These are phyloP conservation scores for Lantana camara DNA, from an alignment of 257 asterid species.

Conservation along the genomic window DNA sequence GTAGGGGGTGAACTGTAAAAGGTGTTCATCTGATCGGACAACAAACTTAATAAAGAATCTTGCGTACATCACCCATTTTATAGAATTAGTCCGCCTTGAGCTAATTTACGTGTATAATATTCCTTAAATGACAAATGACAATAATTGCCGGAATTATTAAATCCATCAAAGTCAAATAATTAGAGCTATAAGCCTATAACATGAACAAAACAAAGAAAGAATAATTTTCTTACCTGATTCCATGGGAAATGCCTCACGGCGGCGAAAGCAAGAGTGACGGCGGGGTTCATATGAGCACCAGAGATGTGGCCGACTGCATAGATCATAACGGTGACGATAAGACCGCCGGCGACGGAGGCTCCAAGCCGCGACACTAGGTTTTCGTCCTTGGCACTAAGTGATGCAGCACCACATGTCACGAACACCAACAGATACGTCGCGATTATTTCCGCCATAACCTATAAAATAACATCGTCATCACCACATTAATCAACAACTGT, in stretches of 20 bases:
- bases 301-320: slow-evolving; percentile 93
- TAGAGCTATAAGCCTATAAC: no score
- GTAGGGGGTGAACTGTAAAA: no score
- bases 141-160: no score
- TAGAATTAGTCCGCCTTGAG: no score
- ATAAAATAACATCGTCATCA: background rate
- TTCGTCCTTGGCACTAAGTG: slow-evolving; percentile 57
- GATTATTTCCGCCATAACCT: slow-evolving; percentile 73
- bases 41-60: no score
- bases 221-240: slow-evolving; percentile 55
- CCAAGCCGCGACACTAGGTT: slow-evolving; percentile 65
- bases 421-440: slow-evolving; percentile 78
- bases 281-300: slow-evolving; percentile 96
- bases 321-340: slow-evolving; percentile 85
- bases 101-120: no score
- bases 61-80: no score
- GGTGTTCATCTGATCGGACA: no score
- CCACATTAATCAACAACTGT: background rate
- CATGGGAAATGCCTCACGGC: slow-evolving; percentile 78
- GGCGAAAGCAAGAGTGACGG: slow-evolving; percentile 83
- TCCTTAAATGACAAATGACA: no score
- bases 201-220: no score
- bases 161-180: no score
- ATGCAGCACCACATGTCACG: slow-evolving; percentile 83
- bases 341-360: slow-evolving; percentile 84